These are phyloP conservation scores for Candida sanyiensis DNA, from an alignment of 805 yeast species.

Conservation along the genomic window DNA sequence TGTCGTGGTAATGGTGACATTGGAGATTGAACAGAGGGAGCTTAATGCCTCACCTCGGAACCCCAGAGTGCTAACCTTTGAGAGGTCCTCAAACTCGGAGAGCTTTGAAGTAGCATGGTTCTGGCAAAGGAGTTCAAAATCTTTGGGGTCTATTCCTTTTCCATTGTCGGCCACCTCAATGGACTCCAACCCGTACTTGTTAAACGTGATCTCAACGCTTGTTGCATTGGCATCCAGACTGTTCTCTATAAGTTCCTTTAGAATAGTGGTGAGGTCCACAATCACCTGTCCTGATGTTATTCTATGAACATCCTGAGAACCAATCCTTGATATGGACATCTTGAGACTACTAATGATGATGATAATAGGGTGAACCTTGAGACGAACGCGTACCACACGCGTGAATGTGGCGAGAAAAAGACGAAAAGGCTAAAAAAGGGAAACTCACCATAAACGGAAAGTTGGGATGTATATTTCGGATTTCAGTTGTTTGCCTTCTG, in stretches of 20 bases:
- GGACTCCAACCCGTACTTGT: constrained; percentile 66
- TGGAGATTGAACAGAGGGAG: constrained; percentile 55
- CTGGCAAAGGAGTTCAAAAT: constrained; percentile 48
- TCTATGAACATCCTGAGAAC: constrained; percentile 50
- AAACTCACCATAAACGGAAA: neutral
- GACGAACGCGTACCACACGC: neutral
- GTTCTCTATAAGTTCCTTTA: constrained; percentile 85
- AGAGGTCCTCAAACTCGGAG: constrained; percentile 47
- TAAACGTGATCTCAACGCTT: constrained; percentile 60
- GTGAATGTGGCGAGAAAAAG: no score
- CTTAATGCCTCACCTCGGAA: constrained; percentile 81
- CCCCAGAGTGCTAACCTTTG: constrained; percentile 51
- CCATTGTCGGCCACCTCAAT: constrained; percentile 71
- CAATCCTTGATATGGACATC: constrained; percentile 8
- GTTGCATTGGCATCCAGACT: constrained; percentile 73
- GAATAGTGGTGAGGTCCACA: constrained; percentile 66
- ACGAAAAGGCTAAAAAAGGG: neutral
- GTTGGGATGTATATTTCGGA: no score
- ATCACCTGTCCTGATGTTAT: constrained; percentile 94
- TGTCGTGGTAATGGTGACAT: constrained; percentile 46
- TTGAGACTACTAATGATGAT: no score
- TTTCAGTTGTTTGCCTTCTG: neutral
- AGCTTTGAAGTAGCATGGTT: constrained; percentile 70
- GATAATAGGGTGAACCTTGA: neutral
- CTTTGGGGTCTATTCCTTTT: constrained; percentile 48